Base-by-base conservation (phyloP, 805 yeast species). In the Torulaspora franciscae region DNA sequence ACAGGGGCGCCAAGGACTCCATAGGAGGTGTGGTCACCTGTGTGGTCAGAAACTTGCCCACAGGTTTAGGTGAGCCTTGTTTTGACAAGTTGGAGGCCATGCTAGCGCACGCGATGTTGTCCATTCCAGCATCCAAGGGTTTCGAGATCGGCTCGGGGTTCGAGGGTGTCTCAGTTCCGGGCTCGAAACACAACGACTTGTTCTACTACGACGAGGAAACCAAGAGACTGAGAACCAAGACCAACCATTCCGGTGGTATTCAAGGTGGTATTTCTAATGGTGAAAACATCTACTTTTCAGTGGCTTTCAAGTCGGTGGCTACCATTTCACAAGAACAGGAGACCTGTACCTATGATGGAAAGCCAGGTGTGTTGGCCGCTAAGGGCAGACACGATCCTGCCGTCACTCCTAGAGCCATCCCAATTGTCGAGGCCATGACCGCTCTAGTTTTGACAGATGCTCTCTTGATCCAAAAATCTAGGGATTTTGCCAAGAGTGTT, bases 241-340 rank as follows among this genome's bases (percentile, higher is more conserved):
- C 98, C 14, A 93, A 93, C 72, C 81, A 83, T 68, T 85, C 95
- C 13, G 99, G 98, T 58, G 99, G 99, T 70, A 80, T 89, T 51
- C 99, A 93, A 74, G 99, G 99, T 62, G 99, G 99, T 62, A 93
- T 93, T 62, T 72, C 95, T 42, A 93, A 93, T 64, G 99, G 99
- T 57, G 99, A 93, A 69, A 76, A 85, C 69, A 85, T 93, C 61
- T 93, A 85, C 72, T 93, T 93, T 68, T 83, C 86, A 22, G 91
- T 93, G 36, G 97, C 98, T 3, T 93, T 93, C 80, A 93, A 93
- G 73, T 90, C 98, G 2, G 97, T 96, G 13, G 99, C 99, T 40
- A 93, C 99, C 33, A 93, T 93, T 56, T 81, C 93, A 42, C 95
- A 90, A 73, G 93, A 85, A 59, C 99, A 93, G 73, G 69, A 74